Base-by-base conservation (phyloP, 495 filamentous ascomycete species). In the Haplographium delicatum region DNA sequence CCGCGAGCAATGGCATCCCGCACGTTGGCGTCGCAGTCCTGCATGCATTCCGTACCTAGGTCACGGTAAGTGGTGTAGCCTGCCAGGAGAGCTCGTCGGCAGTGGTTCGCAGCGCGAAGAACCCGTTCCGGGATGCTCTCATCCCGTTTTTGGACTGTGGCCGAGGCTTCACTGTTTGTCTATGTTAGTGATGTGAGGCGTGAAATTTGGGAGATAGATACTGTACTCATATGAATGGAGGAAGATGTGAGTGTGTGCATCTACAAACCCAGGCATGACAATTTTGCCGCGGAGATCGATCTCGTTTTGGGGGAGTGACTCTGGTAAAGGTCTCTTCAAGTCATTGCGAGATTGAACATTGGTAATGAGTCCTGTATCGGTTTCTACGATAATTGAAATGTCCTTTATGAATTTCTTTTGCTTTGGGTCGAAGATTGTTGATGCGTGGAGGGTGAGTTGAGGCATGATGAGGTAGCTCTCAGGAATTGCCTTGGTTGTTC, bases 51-150 rank as follows among this genome's bases (percentile, higher is more conserved):
- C 16, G 70, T 74, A 9, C 75, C 76, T 1, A 80, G 67, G 52
- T 78, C 74, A 19, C 75, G 69, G 59, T 76, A 78, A 6, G 76
- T 78, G 2, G 73, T 78, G 62, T 72, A 78, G 22, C 76, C 74
- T 1, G 75, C 74, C 25, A 75, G 62, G n/a, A 80, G 54, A 2
- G 72, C 75, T 15, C 65, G 62, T 30, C 64, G 68, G 40, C 64
- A 72, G 56, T 78, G 72, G 43, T 75, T 75, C 20, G 71, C 72
- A 0, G 74, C 75, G 6, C 75, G 66, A 41, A 80, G 66, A 7
- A 35, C 18, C 33, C 33, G 13, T 11, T 35, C 33, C 11, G 10
- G 4, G 4, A 35, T 4, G 33, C 33, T 35, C 18, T 35, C 33
- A 35, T 35, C 33, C 11, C 33, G 33, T 11, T 35, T 11, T 13